A percentile compares a stretch with the other conserved stretches of the same genome.
phyloP scores from a whole-genome alignment of 116 monocot genomes.

The Papilionanthe hybrid region DNA sequence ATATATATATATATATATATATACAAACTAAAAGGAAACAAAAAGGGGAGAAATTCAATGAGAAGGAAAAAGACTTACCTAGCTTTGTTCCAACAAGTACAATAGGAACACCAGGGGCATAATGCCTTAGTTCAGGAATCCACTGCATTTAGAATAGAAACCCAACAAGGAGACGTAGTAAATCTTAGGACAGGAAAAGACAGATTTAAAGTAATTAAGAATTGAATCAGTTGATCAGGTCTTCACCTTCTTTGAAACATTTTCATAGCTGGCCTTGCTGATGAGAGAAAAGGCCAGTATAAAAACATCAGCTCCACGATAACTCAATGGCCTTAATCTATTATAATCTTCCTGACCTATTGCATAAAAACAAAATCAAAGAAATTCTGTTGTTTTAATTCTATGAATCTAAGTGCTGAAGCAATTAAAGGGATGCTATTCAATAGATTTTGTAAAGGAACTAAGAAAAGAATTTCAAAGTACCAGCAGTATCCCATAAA shows the following conservation, averaged over 20 bases:
- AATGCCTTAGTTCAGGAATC: slow-evolving; percentile 66
- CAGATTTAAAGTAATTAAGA: background rate
- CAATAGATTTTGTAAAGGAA: background rate
- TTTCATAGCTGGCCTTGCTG: slow-evolving; percentile 26
- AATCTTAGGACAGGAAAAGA: background rate
- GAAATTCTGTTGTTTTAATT: background rate
- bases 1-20: too few relatives aligned
- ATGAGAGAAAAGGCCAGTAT: slow-evolving; percentile 24
- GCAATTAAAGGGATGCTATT: background rate
- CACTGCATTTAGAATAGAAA: slow-evolving; percentile 30
- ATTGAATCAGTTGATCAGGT: background rate
- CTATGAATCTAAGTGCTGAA: background rate
- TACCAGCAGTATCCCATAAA: slow-evolving; percentile 84
- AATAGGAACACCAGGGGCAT: slow-evolving; percentile 60
- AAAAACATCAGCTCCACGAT: slow-evolving; percentile 25
- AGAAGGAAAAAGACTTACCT: slow-evolving; percentile 19
- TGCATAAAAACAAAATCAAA: background rate
- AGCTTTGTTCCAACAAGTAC: slow-evolving; percentile 70
- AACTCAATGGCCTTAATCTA: slow-evolving; percentile 24
- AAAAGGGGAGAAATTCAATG: background rate
- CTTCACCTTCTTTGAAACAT: slow-evolving; percentile 21
- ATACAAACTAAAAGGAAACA: background rate
- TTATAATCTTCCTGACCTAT: slow-evolving; percentile 26
- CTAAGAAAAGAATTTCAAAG: background rate
- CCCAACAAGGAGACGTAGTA: background rate